A percentile compares a stretch with the other conserved stretches of the same genome.
Evolutionary conservation across 306 rosid genomes (phyloP).

Genomic region (Corylus americana): DNA sequence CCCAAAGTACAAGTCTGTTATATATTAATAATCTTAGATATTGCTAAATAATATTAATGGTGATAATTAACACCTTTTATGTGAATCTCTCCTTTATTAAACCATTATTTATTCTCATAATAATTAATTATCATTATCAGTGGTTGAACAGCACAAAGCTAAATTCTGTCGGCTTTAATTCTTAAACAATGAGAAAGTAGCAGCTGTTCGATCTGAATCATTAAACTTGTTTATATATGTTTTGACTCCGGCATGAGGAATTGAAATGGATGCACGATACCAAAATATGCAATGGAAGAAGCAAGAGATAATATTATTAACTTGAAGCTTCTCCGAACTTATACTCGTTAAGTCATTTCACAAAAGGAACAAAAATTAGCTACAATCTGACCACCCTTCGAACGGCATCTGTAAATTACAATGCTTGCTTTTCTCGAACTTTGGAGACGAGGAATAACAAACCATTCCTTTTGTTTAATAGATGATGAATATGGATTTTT

Average conservation of each 20-base stretch:
- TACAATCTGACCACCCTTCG: no score
- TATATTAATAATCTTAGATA: conserved; percentile 4
- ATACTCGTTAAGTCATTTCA: background rate
- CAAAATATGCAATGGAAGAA: background rate
- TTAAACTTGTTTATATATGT: conserved; percentile 12
- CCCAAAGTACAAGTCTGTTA: conserved; percentile 19
- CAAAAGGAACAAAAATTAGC: background rate
- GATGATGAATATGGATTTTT: background rate
- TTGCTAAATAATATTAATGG: background rate
- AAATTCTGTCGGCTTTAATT: conserved; percentile 26
- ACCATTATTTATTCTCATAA: background rate
- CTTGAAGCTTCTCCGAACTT: no score
- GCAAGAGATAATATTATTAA: no score
- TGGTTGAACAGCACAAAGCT: conserved; percentile 26
- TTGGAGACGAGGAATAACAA: background rate
- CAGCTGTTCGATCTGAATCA: conserved; percentile 4
- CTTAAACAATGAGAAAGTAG: conserved; percentile 19
- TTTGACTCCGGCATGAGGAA: conserved; percentile 8
- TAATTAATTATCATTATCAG: conserved; percentile 5
- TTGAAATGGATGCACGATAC: background rate
- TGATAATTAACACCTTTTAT: background rate
- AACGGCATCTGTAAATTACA: background rate
- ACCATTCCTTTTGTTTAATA: background rate
- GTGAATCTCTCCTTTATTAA: conserved; percentile 22
- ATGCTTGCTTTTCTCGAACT: background rate